phyloP scores from a whole-genome alignment of 495 filamentous ascomycete species.

The Aspergillus homomorphus region DNA sequence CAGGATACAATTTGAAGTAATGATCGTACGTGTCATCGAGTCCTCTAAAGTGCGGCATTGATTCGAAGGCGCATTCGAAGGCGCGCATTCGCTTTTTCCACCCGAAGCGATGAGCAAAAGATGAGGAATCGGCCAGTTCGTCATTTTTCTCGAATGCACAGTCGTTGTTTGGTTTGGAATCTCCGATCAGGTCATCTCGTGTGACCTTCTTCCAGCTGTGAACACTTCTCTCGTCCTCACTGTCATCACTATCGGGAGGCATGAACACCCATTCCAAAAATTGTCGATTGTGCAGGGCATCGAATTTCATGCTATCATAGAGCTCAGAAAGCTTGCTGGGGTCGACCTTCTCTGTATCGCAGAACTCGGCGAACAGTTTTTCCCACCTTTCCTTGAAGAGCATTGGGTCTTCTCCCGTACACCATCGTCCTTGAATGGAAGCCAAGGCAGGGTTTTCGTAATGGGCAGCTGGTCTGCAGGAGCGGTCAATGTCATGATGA shows the following conservation, averaged over 20 bases:
- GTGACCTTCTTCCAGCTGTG: slow-evolving; percentile 23
- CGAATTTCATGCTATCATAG: slow-evolving; percentile 99
- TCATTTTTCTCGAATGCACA: slow-evolving; percentile 26
- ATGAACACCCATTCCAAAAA: slow-evolving; percentile 99
- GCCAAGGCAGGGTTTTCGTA: slow-evolving; percentile 52
- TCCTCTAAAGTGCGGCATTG: slow-evolving; percentile 44
- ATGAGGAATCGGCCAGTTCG: slow-evolving; percentile 35
- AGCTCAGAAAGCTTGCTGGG: slow-evolving; percentile 97
- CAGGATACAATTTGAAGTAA: slow-evolving; percentile 85
- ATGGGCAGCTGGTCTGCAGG: slow-evolving; percentile 9
- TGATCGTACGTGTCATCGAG: slow-evolving; percentile 53
- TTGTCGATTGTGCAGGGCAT: slow-evolving; percentile 91
- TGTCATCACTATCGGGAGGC: slow-evolving; percentile 64
- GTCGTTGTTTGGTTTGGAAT: slow-evolving; percentile 28
- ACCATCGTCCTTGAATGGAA: slow-evolving; percentile 88
- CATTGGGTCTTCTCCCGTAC: slow-evolving; percentile 90
- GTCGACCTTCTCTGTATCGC: slow-evolving; percentile 94
- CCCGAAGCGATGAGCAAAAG: slow-evolving; percentile 49
- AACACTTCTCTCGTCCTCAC: slow-evolving; percentile 56
- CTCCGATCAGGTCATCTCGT: slow-evolving; percentile 31
- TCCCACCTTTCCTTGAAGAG: slow-evolving; percentile 97
- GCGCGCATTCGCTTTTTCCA: slow-evolving; percentile 42
- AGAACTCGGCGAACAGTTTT: slow-evolving; percentile 95
- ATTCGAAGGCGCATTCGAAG: slow-evolving; percentile 39
- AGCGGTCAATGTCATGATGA: slow-evolving; percentile 20